Evolutionary conservation across 2,329 filamentous ascomycete species (phyloP), one percentile per base, ranked within the genome.

Genomic region (Fusarium temperatum): DNA sequence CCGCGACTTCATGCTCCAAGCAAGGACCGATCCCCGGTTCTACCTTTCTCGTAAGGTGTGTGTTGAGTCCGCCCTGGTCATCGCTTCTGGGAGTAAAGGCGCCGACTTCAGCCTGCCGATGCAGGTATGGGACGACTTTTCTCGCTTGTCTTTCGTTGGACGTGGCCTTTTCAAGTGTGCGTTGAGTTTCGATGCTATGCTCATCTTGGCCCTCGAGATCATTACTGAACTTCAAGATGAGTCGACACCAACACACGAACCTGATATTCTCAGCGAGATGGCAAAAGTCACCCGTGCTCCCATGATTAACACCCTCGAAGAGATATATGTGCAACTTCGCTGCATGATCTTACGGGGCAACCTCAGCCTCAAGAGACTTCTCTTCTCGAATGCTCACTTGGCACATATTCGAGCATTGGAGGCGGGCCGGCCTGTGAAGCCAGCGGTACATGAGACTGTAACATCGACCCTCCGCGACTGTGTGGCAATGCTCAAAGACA

Each of bases 1-100:
- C 32, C 77, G 77, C 30, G 75, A 78, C 62, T 78, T 78, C 48
- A 78, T 78, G 77, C 70, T 78, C 17, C 70, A 76, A 35, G 74
- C 77, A 11, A 69, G 64, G 26, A 53, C 56, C 8, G 73, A 78
- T 38, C 70, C 77, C 13, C 72, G 67, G 12, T 78, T 78, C 44
- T 78, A 78, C 54, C 77, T 78, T 39, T 77, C 77, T 14, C 75
- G 77, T 20, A 78, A 78, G 36, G 44, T 69, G 5, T 78, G 77
- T 24, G 74, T 78, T 35, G 77, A 78, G 24, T 73, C 77, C 51
- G 66, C 77, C 48, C 47, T 78, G 45, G 70, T 78, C 26, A 77
- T 78, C 50, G 66, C 68, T 38, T 75, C 75, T 20, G 66, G 56
- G 9, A 66, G 64, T 39, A 76, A 78, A 5, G 70, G 55, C 5